Conservation (phyloP, 257 asterid species). For the Nicotiana obtusifolia region DNA sequence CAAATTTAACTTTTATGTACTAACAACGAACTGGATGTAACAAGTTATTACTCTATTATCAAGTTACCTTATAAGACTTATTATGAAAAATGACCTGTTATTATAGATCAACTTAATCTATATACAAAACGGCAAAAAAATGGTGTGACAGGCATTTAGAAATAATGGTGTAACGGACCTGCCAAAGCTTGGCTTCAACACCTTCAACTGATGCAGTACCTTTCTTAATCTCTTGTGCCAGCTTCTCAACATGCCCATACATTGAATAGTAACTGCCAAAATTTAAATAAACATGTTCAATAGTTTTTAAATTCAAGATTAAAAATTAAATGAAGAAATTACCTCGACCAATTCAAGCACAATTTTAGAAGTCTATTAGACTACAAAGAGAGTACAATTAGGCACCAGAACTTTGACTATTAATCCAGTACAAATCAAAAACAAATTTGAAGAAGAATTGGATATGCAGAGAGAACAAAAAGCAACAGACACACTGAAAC, state of each 20-base stretch:
- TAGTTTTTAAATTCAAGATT: neutral
- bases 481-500: neutral
- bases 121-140: no score
- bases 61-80: neutral
- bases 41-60: no score
- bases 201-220: slow-evolving; percentile 70
- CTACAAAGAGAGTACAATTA: no score
- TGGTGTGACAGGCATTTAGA: neutral
- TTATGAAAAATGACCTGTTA: no score
- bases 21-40: no score
- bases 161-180: slow-evolving; percentile 29
- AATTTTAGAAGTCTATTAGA: neutral
- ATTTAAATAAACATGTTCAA: neutral
- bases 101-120: neutral
- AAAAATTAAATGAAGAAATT: neutral
- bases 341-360: neutral
- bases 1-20: no score
- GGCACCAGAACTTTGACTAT: neutral
- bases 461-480: no score
- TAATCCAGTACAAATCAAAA: neutral
- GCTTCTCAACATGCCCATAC: slow-evolving; percentile 65
- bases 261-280: slow-evolving; percentile 43
- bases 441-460: no score
- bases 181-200: slow-evolving; percentile 66
- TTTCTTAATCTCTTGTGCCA: slow-evolving; percentile 63